Evolutionary conservation across 371 early-diverging fungal species (phyloP).

Genomic region (Smittium culicis): DNA sequence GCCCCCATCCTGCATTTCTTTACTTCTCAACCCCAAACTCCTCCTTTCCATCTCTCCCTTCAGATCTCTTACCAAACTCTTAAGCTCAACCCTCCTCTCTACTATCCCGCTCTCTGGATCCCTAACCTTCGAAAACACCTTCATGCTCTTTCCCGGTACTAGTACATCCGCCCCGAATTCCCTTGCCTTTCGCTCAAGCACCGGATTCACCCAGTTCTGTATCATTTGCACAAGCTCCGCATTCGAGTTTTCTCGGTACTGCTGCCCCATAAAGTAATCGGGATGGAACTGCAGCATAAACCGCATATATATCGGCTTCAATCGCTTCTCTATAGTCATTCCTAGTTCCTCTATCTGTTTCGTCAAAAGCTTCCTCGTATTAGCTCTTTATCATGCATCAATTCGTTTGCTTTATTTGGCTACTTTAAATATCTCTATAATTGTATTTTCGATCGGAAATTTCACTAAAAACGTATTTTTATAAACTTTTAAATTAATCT

Average conservation of each 20-base stretch:
- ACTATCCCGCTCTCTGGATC: not conserved
- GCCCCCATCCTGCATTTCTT: not conserved
- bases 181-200: not conserved
- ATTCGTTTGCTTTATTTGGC: too few relatives aligned
- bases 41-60: not conserved
- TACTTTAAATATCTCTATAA: too few relatives aligned
- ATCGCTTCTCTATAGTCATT: too few relatives aligned
- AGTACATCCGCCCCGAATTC: not conserved
- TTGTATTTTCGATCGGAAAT: too few relatives aligned
- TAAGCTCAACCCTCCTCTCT: not conserved
- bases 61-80: not conserved
- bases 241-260: not conserved
- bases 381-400: too few relatives aligned
- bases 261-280: constrained; percentile 9
- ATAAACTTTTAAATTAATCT: too few relatives aligned
- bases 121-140: not conserved
- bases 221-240: constrained; percentile 4
- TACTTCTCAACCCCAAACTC: too few relatives aligned
- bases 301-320: constrained; percentile 5
- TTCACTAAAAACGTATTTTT: too few relatives aligned
- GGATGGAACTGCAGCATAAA: constrained; percentile 10
- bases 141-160: not conserved
- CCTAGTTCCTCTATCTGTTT: too few relatives aligned
- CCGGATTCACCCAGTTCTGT: constrained; percentile 8
- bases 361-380: too few relatives aligned